Base-by-base conservation (phyloP, 148 eudicot genomes). In the Chenopodium suecicum region DNA sequence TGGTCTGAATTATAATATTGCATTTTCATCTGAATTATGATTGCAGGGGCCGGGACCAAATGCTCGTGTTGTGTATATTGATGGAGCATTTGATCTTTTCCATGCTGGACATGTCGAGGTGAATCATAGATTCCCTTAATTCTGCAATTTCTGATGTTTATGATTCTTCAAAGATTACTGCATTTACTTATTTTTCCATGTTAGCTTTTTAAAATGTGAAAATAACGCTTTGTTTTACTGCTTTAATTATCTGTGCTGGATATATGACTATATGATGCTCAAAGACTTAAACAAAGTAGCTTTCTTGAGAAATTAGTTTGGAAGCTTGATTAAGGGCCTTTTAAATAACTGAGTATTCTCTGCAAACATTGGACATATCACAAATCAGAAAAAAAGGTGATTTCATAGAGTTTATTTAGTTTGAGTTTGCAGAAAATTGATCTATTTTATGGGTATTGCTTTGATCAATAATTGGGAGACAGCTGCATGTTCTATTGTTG, bases 51-150 rank as follows among this genome's bases (percentile, higher is more conserved):
- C 99, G 78, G 91, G 89, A 80, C 98, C 99, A 78, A 91, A 94
- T 90, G 88, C 99, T 70, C 91, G 94, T 44, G 97, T 95, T 76
- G 97, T 95, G 44, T 95, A 95, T 86, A 93, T 95, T 81, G 99
- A 95, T 88, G 99, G 97, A 79, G 98, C 94, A 73, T 95, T 95
- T 87, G 99, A 95, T 87, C 98, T 95, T 85, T 95, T 95, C 63
- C 99, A 95, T 89, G 98, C 98, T 68, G 99, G 99, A 79, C 99
- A 95, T 89, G 99, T 94, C 31, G 99, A 95, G 97, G 99, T 95
- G 77, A 41, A 77, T 75, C 16, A 68, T 0, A 63, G 27, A 63
- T 31, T 7, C 65, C 58, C 56, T 62, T 7, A 46, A 46, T 70
- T 75, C 4, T 32, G 56, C 68, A 34, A 72, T 58, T 37, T 29